Conservation (phyloP, 2,329 filamentous ascomycete genomes). For the Monilinia polystroma region DNA sequence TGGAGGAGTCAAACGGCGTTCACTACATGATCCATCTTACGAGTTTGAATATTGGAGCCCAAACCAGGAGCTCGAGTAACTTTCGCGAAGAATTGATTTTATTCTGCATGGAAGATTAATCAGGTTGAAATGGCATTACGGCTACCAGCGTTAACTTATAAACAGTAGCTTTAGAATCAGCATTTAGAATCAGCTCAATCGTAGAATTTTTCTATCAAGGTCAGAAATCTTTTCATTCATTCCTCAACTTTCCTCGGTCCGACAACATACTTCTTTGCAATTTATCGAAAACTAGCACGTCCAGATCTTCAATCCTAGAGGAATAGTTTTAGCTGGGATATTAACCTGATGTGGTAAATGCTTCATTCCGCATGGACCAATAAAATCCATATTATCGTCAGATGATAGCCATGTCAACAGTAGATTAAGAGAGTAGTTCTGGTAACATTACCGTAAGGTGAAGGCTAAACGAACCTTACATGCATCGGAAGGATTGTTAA, state of each 20-base stretch:
- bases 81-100: background rate
- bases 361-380: constrained; percentile 1
- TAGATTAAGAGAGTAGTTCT: too few species aligned
- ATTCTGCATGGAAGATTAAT: background rate
- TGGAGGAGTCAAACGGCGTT: background rate
- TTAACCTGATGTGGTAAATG: background rate
- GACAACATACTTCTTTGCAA: background rate
- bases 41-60: background rate
- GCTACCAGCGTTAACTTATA: background rate
- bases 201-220: background rate
- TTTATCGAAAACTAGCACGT: background rate
- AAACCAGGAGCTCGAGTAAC: background rate
- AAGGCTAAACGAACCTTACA: background rate
- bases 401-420: too few species aligned
- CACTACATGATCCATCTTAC: background rate
- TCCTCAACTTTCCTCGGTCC: background rate
- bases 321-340: background rate
- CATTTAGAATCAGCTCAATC: background rate
- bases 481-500: background rate
- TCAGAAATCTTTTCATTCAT: background rate
- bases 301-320: too few species aligned
- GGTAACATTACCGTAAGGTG: too few species aligned
- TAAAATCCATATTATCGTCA: background rate
- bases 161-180: background rate
- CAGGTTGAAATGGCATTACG: background rate